Evolutionary conservation across 345 rosid genomes (phyloP).

Genomic region (Excoecaria cochinchinensis): DNA sequence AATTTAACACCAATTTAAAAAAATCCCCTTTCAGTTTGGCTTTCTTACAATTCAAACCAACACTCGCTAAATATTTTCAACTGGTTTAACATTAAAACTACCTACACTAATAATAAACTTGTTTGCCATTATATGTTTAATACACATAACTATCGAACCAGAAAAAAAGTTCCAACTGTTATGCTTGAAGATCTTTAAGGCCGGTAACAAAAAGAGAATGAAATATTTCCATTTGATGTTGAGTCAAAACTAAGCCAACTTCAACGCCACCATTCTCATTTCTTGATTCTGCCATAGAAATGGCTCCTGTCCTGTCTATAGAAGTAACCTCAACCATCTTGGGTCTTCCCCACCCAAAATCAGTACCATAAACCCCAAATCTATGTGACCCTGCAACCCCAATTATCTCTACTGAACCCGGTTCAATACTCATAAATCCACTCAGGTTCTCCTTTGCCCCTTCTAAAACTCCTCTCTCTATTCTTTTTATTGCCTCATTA

Average conservation of each 20-base stretch:
- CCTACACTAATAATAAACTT: no score
- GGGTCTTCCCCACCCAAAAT: constrained; percentile 12
- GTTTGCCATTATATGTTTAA: no score
- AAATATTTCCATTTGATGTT: background rate
- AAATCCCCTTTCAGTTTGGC: no score
- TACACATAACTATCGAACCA: background rate
- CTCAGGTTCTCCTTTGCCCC: constrained; percentile 11
- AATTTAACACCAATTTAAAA: no score
- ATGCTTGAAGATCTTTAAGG: background rate
- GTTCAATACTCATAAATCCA: background rate
- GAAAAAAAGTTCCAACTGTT: background rate
- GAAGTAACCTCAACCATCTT: background rate
- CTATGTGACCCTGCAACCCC: background rate
- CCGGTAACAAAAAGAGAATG: background rate
- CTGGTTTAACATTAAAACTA: no score
- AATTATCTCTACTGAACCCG: constrained; percentile 6
- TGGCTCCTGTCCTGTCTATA: constrained; percentile 1
- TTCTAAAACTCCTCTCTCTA: background rate
- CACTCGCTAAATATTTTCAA: no score
- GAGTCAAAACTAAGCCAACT: constrained; percentile 22
- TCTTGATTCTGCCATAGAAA: constrained; percentile 27
- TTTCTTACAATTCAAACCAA: no score
- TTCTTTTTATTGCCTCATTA: background rate
- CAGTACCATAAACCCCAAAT: background rate
- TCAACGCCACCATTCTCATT: constrained; percentile 31